Conservation (phyloP, 2,329 filamentous ascomycete species). For the Penicillium sp. region DNA sequence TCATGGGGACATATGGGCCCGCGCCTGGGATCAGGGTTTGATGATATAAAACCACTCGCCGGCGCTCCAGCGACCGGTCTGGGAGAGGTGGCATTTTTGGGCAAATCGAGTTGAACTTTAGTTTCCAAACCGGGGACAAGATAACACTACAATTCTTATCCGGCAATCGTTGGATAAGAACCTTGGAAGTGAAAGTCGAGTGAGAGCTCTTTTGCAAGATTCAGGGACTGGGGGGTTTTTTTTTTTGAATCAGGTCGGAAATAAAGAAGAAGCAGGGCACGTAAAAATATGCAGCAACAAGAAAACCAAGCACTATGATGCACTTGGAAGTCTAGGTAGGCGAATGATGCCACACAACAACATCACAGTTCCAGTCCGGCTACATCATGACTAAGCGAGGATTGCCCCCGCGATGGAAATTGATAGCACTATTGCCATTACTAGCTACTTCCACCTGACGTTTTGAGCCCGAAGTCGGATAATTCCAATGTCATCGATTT, state of each 20-base stretch:
- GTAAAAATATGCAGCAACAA: background rate
- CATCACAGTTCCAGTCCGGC: background rate
- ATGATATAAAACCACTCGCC: slow-evolving; percentile 55
- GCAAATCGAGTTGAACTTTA: background rate
- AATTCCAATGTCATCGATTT: background rate
- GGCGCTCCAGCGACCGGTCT: slow-evolving; percentile 24
- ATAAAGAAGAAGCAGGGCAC: background rate
- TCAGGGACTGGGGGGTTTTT: background rate
- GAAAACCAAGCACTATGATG: background rate
- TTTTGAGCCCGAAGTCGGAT: background rate
- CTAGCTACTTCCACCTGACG: no score
- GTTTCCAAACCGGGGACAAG: background rate
- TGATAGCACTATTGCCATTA: no score
- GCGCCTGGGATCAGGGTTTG: slow-evolving; percentile 63
- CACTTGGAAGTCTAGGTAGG: background rate
- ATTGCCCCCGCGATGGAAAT: background rate
- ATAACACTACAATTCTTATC: background rate
- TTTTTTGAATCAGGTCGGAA: rapidly evolving
- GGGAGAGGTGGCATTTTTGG: slow-evolving; percentile 41
- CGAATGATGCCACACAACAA: background rate
- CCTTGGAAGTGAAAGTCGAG: background rate
- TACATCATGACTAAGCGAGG: background rate
- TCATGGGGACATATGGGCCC: slow-evolving; percentile 59
- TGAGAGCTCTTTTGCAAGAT: background rate
- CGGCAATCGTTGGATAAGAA: background rate